Evolutionary conservation across 2,329 filamentous ascomycete species (phyloP), one percentile per base, ranked within the genome.

Genomic region (Dothideomycetidae sp.): DNA sequence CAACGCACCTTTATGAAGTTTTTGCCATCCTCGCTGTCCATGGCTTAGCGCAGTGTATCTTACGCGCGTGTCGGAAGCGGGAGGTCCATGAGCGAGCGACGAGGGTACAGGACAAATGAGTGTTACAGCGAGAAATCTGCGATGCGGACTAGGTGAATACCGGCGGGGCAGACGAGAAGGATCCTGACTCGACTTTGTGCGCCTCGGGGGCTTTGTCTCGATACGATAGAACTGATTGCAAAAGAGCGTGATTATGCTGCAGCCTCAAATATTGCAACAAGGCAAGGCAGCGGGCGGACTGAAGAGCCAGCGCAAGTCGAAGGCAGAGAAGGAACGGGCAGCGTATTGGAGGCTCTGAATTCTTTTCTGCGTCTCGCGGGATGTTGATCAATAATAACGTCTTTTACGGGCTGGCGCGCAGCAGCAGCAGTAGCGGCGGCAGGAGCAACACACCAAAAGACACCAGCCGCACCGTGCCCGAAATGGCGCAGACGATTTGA

Each of bases 1-100:
- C 7, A 26, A 44, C 64, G 44, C 69, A 82, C 81, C 75, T 86
- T 90, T 63, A 90, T 75, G 64, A 90, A 92, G 62, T 81, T 64
- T 68, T 83, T 76, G 60, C 82, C 82, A 76, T 90, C 81, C 77
- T 88, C 81, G 61, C 80, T 83, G 66, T 83, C 78, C 80, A 85
- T 90, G 51, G 36, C 53, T 46, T 39, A 16, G 39, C 44, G 42
- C 43, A 36, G 33, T 39, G 36, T 29, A 37, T n/a, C n/a, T 38
- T 32, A 38, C 26, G 36, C 36, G 36, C 36, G 28, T 18, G 21
- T 32, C 23, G 30, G 29, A 29, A 33, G 16, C 17, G 17, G 19
- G 36, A 19, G 31, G 31, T 29, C 36, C 36, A 38, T 38, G 36
- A 32, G 36, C 12, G 29, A 33, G 11, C n/a, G 23, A 29, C 17